Evolutionary conservation across 352 stramenopile genomes (phyloP).

Genomic region (Pythium monospermum): DNA sequence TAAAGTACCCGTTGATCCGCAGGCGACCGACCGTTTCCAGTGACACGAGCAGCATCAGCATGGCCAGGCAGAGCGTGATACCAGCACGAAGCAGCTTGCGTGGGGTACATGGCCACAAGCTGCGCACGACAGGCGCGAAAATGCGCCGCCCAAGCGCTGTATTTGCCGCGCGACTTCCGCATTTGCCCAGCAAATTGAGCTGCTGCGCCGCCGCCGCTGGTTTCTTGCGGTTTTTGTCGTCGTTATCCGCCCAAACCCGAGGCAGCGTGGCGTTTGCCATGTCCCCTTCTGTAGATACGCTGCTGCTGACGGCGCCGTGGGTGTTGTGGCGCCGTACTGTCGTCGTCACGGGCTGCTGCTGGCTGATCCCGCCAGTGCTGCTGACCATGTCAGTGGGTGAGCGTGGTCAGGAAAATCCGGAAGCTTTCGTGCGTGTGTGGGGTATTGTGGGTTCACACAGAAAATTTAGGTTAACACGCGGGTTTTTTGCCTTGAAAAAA

Average conservation of each 20-base stretch:
- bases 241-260: background rate
- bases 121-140: constrained; percentile 11
- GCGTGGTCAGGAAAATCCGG: no score
- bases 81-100: constrained; percentile 15
- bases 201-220: no score
- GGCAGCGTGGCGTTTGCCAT: background rate
- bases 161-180: background rate
- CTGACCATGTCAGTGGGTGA: no score
- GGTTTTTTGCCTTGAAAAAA: background rate
- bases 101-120: constrained; percentile 19
- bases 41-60: constrained; percentile 20
- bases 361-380: no score
- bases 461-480: background rate
- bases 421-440: background rate
- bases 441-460: background rate
- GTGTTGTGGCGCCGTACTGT: background rate
- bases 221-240: background rate
- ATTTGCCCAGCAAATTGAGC: no score
- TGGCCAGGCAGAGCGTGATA: constrained; percentile 25
- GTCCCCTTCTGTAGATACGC: background rate
- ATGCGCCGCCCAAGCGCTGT: constrained; percentile 8
- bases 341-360: background rate
- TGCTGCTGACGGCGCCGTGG: background rate
- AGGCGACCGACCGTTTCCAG: constrained; percentile 48
- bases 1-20: constrained; percentile 51